Conservation (phyloP, 2,329 filamentous ascomycete genomes). For the Lachnum nothofagi region DNA sequence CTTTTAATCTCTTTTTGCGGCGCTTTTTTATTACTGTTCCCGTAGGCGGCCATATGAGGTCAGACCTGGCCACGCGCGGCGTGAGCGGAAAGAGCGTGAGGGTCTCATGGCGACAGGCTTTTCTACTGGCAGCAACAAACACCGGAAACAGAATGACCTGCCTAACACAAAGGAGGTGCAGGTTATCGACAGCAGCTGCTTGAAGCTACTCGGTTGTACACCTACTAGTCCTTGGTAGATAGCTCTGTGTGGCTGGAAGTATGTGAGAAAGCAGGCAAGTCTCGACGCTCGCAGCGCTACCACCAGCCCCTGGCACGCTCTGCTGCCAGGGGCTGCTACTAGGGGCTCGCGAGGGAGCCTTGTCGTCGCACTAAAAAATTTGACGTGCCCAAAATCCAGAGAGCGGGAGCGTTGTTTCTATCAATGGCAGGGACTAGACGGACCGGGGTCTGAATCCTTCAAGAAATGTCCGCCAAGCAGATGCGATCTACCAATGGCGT, state of each 20-base stretch:
- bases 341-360: neutral
- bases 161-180: too few relatives aligned
- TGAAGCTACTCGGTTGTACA: too few relatives aligned
- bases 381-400: neutral
- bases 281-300: neutral
- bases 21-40: neutral
- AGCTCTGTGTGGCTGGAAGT: too few relatives aligned
- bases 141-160: too few relatives aligned
- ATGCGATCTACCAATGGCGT: constrained; percentile 9
- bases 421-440: neutral
- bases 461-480: constrained; percentile 6
- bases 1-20: neutral
- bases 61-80: neutral
- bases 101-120: neutral
- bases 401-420: constrained; percentile 3
- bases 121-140: too few relatives aligned
- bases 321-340: too few relatives aligned
- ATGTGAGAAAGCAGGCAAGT: neutral
- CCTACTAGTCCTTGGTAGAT: too few relatives aligned
- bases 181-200: too few relatives aligned
- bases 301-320: neutral
- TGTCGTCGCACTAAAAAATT: neutral
- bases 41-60: neutral
- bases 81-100: neutral
- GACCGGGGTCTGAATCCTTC: constrained; percentile 13